Base-by-base conservation (phyloP, 1,139 yeast genomes). In the Suhomyces bokatorum region DNA sequence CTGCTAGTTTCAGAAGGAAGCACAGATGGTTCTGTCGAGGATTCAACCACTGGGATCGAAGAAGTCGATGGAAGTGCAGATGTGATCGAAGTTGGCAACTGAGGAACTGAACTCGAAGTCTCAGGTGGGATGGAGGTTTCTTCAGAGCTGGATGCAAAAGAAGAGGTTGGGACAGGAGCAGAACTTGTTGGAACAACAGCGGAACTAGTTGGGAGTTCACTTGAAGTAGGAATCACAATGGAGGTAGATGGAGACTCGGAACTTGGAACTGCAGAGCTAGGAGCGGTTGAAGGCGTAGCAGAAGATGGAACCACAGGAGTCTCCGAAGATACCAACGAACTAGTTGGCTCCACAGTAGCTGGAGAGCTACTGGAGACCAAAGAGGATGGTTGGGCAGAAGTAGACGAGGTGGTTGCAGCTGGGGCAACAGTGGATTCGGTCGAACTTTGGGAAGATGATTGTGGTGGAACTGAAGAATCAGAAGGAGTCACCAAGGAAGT, bases 401-500 rank as follows among this genome's bases (percentile, higher is more conserved):
- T 4, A 20, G 24, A 20, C 9, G 24, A 5, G 7, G 24, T 20
- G 2, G 24, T 20, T 20, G 24, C 9, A 4, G 24, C 24, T 20
- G 24, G 12, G 10, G 29, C n/a, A 10, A 26, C 29, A 26, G n/a
- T 26, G 10, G 29, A 26, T 4, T 12, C n/a, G 9, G 38, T 16
- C 10, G 37, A 34, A 11, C 39, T 12, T 8, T 30, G 35, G 9
- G 35, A 20, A 7, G 35, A 24, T 8, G 38, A 29, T 12, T 32
- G 29, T 15, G 42, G 14, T 8, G 27, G 36, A 11, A 28, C 39
- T n/a, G 44, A 30, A 11, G 40, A 16, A 13, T 43, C 45, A 22
- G 51, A 37, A 20, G 52, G 43, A 14, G 38, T 16, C 6, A 32
- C 36, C 16, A 40, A 30, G 39, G 34, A 29, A 40, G 36, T 34